Conservation (phyloP, 2,329 filamentous ascomycete genomes). For the Alternaria arbusti region DNA sequence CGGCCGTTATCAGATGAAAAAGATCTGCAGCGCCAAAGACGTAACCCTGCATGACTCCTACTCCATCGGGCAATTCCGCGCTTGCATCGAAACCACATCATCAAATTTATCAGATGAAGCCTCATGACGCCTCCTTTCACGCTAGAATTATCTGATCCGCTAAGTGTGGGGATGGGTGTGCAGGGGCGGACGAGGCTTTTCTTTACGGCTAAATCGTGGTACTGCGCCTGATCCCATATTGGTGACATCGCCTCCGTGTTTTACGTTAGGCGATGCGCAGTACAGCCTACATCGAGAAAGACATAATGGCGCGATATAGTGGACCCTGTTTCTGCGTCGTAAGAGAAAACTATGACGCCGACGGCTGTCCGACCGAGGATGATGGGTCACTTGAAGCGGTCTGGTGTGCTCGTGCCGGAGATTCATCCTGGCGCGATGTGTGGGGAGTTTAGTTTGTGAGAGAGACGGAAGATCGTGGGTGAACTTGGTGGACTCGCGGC, state of each 20-base stretch:
- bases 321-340: constrained; percentile 13
- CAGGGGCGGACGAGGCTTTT: constrained; percentile 13
- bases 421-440: constrained; percentile 16
- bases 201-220: constrained; percentile 30
- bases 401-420: constrained; percentile 12
- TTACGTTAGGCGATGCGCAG: constrained; percentile 26
- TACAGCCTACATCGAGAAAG: neutral
- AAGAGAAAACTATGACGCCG: constrained; percentile 25
- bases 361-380: constrained; percentile 17
- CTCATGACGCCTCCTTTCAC: constrained; percentile 20
- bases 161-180: constrained; percentile 23
- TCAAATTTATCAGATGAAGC: constrained; percentile 45
- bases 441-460: constrained; percentile 19
- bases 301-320: neutral
- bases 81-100: constrained; percentile 9
- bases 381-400: constrained; percentile 11
- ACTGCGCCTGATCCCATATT: constrained; percentile 7
- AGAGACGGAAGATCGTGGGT: constrained; percentile 18
- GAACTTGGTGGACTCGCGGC: constrained; percentile 13
- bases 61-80: constrained; percentile 29
- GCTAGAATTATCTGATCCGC: constrained; percentile 41
- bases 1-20: constrained; percentile 42
- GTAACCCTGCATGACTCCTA: constrained; percentile 31
- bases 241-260: constrained; percentile 3
- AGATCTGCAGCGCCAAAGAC: constrained; percentile 23